Evolutionary conservation across 73 alveolate genomes (phyloP).

Genomic region (Effrenium voratum): DNA sequence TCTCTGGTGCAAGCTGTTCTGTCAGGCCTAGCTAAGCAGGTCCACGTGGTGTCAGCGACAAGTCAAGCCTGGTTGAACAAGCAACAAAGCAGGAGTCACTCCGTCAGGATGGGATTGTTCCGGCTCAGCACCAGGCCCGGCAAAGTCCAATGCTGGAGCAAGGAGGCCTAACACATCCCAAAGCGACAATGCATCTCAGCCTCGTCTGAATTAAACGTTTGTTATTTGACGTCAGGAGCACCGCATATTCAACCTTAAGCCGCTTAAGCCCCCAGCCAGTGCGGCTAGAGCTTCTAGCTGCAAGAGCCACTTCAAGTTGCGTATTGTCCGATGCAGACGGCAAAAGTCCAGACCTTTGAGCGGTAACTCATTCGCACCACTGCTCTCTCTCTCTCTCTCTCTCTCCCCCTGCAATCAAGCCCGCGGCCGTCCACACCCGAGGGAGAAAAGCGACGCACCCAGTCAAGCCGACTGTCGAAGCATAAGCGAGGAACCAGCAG

Average conservation of each 20-base stretch:
- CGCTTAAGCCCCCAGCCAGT: background rate
- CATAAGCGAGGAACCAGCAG: background rate
- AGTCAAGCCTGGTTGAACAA: no score
- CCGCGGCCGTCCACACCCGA: background rate
- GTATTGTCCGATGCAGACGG: background rate
- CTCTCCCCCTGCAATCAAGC: background rate
- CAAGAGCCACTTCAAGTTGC: background rate
- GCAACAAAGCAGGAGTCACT: no score
- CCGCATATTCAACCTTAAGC: background rate
- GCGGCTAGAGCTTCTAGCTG: constrained; percentile 2
- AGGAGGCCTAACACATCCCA: no score
- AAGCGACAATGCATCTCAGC: no score
- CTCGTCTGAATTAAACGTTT: no score
- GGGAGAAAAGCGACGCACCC: background rate
- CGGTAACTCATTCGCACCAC: background rate
- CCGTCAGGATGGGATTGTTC: no score
- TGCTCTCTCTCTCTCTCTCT: background rate
- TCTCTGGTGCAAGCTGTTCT: no score
- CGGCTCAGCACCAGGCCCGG: no score
- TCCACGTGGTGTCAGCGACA: no score
- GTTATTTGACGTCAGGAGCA: no score
- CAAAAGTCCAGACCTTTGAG: constrained; percentile 46
- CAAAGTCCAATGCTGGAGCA: no score
- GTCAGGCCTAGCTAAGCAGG: no score
- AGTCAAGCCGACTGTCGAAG: background rate